phyloP scores from a whole-genome alignment of 352 stramenopile species.

The Pythium phragmiticola region DNA sequence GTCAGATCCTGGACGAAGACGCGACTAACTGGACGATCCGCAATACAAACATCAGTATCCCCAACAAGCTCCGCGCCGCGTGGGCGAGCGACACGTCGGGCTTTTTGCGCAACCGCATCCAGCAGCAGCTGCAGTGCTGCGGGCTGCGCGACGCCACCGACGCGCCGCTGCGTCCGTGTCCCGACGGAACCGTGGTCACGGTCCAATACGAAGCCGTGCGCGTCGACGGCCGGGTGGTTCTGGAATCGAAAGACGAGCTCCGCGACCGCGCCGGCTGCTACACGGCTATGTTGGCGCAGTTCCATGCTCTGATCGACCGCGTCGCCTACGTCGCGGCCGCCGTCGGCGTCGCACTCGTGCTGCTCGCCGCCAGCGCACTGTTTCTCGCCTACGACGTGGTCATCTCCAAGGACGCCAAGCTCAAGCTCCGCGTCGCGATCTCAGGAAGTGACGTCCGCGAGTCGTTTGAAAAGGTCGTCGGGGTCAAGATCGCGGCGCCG shows the following conservation, averaged over 20 bases:
- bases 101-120: slow-evolving; percentile 47
- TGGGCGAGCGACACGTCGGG: slow-evolving; percentile 44
- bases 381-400: slow-evolving; percentile 62
- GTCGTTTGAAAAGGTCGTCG: slow-evolving; percentile 70
- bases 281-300: slow-evolving; percentile 45
- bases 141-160: slow-evolving; percentile 52
- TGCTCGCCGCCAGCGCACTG: slow-evolving; percentile 37
- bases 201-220: slow-evolving; percentile 61
- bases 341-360: slow-evolving; percentile 38
- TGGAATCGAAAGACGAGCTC: slow-evolving; percentile 43
- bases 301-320: slow-evolving; percentile 41
- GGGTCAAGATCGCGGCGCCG: slow-evolving; percentile 68
- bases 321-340: slow-evolving; percentile 41
- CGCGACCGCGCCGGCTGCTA: slow-evolving; percentile 55
- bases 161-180: slow-evolving; percentile 51
- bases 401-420: slow-evolving; percentile 65
- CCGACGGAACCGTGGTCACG: slow-evolving; percentile 37
- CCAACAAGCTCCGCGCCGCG: slow-evolving; percentile 37
- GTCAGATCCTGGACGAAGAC: slow-evolving; percentile 50
- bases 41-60: slow-evolving; percentile 67
- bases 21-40: slow-evolving; percentile 69
- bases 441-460: slow-evolving; percentile 32
- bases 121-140: slow-evolving; percentile 72
- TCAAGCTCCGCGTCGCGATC: slow-evolving; percentile 59
- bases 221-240: slow-evolving; percentile 54